A percentile compares a stretch with the other conserved stretches of the same genome.
phyloP scores from a whole-genome alignment of 257 asterid species.

The Perilla frutescens region DNA sequence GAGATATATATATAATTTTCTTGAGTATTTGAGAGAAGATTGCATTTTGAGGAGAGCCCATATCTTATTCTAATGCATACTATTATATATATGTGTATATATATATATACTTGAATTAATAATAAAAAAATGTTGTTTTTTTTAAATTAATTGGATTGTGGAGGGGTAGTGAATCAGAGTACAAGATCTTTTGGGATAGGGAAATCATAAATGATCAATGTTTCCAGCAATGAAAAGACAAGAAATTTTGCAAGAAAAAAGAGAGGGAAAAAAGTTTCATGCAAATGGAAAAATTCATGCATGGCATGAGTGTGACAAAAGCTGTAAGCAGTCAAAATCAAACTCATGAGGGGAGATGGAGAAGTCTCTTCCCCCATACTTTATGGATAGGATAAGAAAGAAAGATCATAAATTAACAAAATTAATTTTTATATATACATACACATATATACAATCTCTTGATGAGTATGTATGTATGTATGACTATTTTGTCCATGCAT shows the following conservation, averaged over 20 bases:
- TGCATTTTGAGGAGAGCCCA: conserved; percentile 27
- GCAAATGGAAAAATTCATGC: conserved; percentile 37
- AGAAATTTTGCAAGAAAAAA: conserved; percentile 4
- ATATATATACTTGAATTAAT: too few species aligned
- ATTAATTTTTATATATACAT: too few species aligned
- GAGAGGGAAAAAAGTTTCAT: conserved; percentile 21
- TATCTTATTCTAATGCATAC: conserved; percentile 11
- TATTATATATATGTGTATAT: not conserved
- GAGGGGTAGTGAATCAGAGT: conserved; percentile 16
- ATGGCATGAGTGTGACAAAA: conserved; percentile 48
- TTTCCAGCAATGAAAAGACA: conserved; percentile 31
- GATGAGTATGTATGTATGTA: not conserved
- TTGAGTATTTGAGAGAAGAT: conserved; percentile 9
- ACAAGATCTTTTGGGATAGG: conserved; percentile 16
- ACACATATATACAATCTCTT: not conserved
- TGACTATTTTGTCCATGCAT: conserved; percentile 18
- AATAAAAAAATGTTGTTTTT: too few species aligned
- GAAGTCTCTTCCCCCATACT: conserved; percentile 64
- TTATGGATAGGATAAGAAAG: conserved; percentile 58
- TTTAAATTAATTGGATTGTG: not conserved
- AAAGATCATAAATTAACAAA: not conserved
- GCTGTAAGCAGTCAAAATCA: conserved; percentile 54
- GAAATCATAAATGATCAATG: conserved; percentile 14
- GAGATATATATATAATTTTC: conserved; percentile 24
- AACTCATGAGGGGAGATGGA: conserved; percentile 51